Percentiles rank a stretch among this genome's conserved stretches.
These are phyloP conservation scores for Cunninghamia lanceolata DNA, from an alignment of 75 land plant genomes.

Conservation along the genomic window DNA sequence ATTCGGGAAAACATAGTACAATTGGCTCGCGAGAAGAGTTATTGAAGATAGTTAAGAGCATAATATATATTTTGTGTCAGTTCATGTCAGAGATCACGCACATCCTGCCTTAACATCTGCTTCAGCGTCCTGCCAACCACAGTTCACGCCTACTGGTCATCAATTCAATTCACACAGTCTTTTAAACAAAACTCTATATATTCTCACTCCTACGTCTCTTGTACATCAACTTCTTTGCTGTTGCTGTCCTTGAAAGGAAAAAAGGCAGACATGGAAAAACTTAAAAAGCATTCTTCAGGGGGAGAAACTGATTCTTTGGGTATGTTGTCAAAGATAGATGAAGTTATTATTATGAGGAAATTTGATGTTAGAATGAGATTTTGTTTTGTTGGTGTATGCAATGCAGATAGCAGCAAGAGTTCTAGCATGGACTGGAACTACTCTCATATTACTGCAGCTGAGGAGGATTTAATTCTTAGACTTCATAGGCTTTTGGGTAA, in stretches of 20 bases:
- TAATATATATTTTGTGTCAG: not conserved
- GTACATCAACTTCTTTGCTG: not conserved
- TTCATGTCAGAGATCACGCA: not conserved
- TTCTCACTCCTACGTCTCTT: not conserved
- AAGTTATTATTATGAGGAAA: not conserved
- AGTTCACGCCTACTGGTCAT: conserved; percentile 8
- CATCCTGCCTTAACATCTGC: not conserved
- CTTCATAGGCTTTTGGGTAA: conserved; percentile 5
- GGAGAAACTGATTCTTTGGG: not conserved
- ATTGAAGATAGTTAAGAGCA: not conserved
- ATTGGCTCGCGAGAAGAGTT: not conserved
- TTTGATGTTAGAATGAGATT: not conserved
- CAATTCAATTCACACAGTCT: not conserved
- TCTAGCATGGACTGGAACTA: not conserved
- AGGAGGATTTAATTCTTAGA: conserved; percentile 6
- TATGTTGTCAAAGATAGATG: not conserved
- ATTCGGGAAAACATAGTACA: not conserved
- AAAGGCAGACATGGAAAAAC: not conserved
- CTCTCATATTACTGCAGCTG: not conserved
- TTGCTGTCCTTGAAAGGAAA: not conserved
- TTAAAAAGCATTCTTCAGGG: not conserved
- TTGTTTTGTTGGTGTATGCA: not conserved
- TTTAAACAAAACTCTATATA: not conserved
- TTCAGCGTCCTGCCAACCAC: not conserved
- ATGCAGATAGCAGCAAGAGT: not conserved